These are phyloP conservation scores for Oryza nivara DNA, from an alignment of 176 grass and related monocot species.

Conservation along the genomic window DNA sequence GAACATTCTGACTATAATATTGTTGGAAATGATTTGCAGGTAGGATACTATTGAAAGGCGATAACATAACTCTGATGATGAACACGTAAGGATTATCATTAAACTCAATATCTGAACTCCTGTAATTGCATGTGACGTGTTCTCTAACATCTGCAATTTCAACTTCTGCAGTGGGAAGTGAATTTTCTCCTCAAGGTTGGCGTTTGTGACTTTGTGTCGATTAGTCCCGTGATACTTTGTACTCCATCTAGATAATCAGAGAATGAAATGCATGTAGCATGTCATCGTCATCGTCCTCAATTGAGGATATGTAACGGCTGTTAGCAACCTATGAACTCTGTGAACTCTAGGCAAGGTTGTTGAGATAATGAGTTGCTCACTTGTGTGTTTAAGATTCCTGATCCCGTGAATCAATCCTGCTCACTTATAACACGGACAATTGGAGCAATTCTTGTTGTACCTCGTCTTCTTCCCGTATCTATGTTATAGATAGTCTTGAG, in stretches of 20 bases:
- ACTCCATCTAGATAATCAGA: not conserved
- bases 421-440: not conserved
- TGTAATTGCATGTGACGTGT: not conserved
- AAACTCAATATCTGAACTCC: not conserved
- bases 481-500: not conserved
- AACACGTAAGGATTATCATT: conserved; percentile 55
- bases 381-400: conserved; percentile 18
- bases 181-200: not conserved
- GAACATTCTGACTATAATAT: not conserved
- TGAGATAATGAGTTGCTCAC: conserved; percentile 18
- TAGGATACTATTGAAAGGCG: conserved; percentile 91
- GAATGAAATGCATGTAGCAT: conserved; percentile 33
- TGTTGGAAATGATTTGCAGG: conserved; percentile 51
- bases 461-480: not conserved
- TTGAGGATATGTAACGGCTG: conserved; percentile 19
- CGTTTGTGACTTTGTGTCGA: not conserved
- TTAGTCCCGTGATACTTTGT: conserved; percentile 14
- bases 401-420: not conserved
- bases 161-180: conserved; percentile 46
- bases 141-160: conserved; percentile 4
- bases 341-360: conserved; percentile 8
- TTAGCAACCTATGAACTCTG: conserved; percentile 27
- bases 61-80: conserved; percentile 99
- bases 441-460: not conserved
- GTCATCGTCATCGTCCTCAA: not conserved